Evolutionary conservation across 129 eudicot species (phyloP).

Genomic region (Saussurea involucrata): DNA sequence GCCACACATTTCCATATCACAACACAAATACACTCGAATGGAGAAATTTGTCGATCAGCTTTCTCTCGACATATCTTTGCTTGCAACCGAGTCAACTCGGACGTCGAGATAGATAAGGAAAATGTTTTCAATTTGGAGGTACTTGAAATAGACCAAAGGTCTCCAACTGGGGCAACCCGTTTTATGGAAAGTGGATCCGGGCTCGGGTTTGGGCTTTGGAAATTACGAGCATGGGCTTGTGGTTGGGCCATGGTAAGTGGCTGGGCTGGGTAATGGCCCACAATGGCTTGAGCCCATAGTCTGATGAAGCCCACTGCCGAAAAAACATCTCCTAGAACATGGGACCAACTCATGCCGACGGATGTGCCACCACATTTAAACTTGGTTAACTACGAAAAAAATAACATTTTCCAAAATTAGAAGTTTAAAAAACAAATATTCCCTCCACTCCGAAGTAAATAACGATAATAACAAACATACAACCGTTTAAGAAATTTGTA

Average conservation of each 20-base stretch:
- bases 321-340: constrained; percentile 66
- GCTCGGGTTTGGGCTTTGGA: neutral
- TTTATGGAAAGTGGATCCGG: constrained; percentile 41
- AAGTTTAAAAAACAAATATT: neutral
- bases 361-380: constrained; percentile 72
- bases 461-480: too few species aligned
- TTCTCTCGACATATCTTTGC: constrained; percentile 21
- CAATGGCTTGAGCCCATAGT: constrained; percentile 36
- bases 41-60: constrained; percentile 1
- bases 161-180: constrained; percentile 68
- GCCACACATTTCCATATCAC: constrained; percentile 53
- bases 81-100: constrained; percentile 44
- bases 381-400: constrained; percentile 41
- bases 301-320: constrained; percentile 46
- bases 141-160: constrained; percentile 39
- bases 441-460: too few species aligned
- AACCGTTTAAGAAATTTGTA: too few species aligned
- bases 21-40: constrained; percentile 59
- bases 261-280: constrained; percentile 18
- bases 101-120: constrained; percentile 29
- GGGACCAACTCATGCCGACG: constrained; percentile 75
- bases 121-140: constrained; percentile 36
- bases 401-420: neutral
- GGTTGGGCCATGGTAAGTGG: constrained; percentile 35
- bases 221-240: neutral